phyloP scores from a whole-genome alignment of 106 monocot genomes.

The Cymbidium sinense region DNA sequence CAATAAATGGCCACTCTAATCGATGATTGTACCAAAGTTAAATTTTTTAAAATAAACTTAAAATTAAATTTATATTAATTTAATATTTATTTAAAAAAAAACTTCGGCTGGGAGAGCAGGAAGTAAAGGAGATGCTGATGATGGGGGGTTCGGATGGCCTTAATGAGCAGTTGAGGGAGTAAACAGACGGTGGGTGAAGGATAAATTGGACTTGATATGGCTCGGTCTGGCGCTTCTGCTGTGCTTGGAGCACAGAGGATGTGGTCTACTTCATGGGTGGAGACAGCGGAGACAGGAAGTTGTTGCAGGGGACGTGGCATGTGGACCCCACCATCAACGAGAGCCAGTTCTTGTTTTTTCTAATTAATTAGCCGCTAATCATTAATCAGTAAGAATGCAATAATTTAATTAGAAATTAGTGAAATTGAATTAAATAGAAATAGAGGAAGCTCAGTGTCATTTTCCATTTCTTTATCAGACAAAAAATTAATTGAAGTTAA shows the following conservation, averaged over 20 bases:
- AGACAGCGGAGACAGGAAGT: background rate
- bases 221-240: conserved; percentile 32
- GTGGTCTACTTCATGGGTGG: conserved; percentile 43
- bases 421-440: no score
- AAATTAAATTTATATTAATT: no score
- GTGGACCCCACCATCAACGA: conserved; percentile 7
- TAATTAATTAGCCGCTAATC: background rate
- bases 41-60: no score
- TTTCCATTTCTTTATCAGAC: no score
- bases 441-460: no score
- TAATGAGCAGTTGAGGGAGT: background rate
- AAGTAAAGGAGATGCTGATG: conserved; percentile 41
- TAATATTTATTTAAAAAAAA: no score
- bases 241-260: conserved; percentile 52
- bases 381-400: background rate
- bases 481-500: no score
- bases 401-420: no score
- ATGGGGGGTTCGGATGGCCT: conserved; percentile 10
- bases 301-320: conserved; percentile 4
- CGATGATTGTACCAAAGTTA: no score
- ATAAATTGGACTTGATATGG: conserved; percentile 21
- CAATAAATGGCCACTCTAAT: no score
- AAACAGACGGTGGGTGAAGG: conserved; percentile 19
- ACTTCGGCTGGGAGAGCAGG: conserved; percentile 44
- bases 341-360: background rate